Conservation (phyloP, 768 basidiomycete species). For the Pleurotus pulmonarius region DNA sequence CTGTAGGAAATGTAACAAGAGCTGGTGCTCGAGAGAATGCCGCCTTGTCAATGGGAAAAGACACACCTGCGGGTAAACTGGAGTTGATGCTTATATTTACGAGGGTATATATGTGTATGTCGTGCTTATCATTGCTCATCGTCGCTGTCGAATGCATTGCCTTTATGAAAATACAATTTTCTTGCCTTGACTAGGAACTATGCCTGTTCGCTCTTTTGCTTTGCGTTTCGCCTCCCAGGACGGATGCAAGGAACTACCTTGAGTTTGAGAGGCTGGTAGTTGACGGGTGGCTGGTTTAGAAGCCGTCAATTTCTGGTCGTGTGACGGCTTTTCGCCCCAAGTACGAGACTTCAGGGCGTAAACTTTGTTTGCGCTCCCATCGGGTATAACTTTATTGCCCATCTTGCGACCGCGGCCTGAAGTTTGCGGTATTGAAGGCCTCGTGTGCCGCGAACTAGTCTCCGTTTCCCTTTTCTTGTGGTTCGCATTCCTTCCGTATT, state of each 20-base stretch:
- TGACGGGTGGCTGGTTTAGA: not conserved
- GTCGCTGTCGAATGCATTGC: too few species aligned
- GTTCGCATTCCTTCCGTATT: constrained; percentile 87
- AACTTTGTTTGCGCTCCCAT: not conserved
- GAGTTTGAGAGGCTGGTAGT: constrained; percentile 15
- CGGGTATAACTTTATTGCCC: not conserved
- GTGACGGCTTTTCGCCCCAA: not conserved
- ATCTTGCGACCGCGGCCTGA: not conserved
- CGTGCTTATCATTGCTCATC: too few species aligned
- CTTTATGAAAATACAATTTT: constrained; percentile 67
- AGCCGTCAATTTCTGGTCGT: not conserved
- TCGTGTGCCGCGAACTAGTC: constrained; percentile 1
- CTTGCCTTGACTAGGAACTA: constrained; percentile 70
- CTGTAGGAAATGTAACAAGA: constrained; percentile 54
- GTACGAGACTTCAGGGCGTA: not conserved
- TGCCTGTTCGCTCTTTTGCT: constrained; percentile 55
- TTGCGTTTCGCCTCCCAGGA: constrained; percentile 95
- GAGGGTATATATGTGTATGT: too few species aligned
- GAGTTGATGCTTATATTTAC: too few species aligned
- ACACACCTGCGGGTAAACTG: constrained; percentile 36
- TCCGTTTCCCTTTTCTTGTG: constrained; percentile 71
- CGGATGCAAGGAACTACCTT: constrained; percentile 68
- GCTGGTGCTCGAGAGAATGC: constrained; percentile 66
- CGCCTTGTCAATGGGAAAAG: constrained; percentile 48
- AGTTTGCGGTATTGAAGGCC: constrained; percentile 1